Percentiles rank a stretch among this genome's conserved stretches.
Conservation (phyloP, 2,329 filamentous ascomycete genomes). For the Ascochyta fabae region DNA sequence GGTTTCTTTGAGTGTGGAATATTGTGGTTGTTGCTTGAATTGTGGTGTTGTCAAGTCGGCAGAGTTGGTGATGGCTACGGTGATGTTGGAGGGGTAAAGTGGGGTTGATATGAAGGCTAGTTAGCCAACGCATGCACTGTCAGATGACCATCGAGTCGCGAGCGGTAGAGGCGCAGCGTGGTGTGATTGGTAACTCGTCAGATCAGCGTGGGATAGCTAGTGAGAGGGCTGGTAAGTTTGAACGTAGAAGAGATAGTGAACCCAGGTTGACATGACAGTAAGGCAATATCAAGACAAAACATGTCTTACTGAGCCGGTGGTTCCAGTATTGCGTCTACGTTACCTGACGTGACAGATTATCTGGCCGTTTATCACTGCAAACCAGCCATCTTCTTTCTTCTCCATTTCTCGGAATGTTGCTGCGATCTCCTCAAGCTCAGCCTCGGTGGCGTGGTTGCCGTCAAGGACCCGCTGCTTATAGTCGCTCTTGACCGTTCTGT, state of each 20-base stretch:
- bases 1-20: not conserved
- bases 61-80: constrained; percentile 16
- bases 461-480: constrained; percentile 48
- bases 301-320: not conserved
- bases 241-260: not conserved
- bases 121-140: constrained; percentile 35
- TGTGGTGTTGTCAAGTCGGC: constrained; percentile 9
- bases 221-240: not conserved
- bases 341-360: constrained; percentile 44
- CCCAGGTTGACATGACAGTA: not conserved
- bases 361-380: constrained; percentile 53
- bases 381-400: constrained; percentile 52
- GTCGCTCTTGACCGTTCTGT: constrained; percentile 43
- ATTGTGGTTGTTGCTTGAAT: not conserved
- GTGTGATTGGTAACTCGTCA: constrained; percentile 30
- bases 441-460: constrained; percentile 45
- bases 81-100: constrained; percentile 39
- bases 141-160: constrained; percentile 38
- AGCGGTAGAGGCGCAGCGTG: constrained; percentile 25
- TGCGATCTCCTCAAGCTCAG: constrained; percentile 50
- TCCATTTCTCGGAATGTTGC: constrained; percentile 51
- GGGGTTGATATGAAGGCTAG: constrained; percentile 44
- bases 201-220: not conserved
- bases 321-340: not conserved
- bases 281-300: not conserved